These are phyloP conservation scores for Diplodia scrobiculata DNA, from an alignment of 2,329 filamentous ascomycete genomes.

Conservation along the genomic window DNA sequence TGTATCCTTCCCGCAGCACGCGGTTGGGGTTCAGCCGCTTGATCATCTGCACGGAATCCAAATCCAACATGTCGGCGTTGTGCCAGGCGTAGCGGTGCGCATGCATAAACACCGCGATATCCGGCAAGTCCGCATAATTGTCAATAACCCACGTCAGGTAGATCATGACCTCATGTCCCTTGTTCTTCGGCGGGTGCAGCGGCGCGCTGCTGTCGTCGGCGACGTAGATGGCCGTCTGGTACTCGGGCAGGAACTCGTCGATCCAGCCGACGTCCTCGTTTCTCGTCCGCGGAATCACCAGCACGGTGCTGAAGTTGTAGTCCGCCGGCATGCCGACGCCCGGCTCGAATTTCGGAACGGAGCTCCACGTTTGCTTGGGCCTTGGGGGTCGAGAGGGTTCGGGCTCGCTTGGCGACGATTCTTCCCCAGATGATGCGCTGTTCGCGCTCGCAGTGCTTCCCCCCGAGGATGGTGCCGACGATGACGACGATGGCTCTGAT, in stretches of 20 bases:
- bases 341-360: conserved; percentile 39
- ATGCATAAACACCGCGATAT: conserved; percentile 64
- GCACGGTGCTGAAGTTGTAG: conserved; percentile 55
- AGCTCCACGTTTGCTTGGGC: conserved; percentile 40
- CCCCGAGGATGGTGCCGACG: not conserved
- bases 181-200: conserved; percentile 57
- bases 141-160: conserved; percentile 65
- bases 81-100: conserved; percentile 62
- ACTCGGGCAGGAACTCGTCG: conserved; percentile 53
- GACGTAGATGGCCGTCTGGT: conserved; percentile 55
- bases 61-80: conserved; percentile 55
- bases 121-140: conserved; percentile 61
- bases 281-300: conserved; percentile 59
- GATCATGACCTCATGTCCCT: conserved; percentile 65
- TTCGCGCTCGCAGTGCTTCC: conserved; percentile 16
- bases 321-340: conserved; percentile 46
- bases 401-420: conserved; percentile 35
- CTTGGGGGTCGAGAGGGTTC: not conserved
- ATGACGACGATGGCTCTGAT: conserved; percentile 29
- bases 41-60: conserved; percentile 51
- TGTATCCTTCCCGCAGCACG: conserved; percentile 55
- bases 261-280: conserved; percentile 60
- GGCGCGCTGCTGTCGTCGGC: conserved; percentile 53
- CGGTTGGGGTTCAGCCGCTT: conserved; percentile 49
- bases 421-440: too few relatives aligned